phyloP scores from a whole-genome alignment of 805 yeast genomes.

The Candida coleopterorum region DNA sequence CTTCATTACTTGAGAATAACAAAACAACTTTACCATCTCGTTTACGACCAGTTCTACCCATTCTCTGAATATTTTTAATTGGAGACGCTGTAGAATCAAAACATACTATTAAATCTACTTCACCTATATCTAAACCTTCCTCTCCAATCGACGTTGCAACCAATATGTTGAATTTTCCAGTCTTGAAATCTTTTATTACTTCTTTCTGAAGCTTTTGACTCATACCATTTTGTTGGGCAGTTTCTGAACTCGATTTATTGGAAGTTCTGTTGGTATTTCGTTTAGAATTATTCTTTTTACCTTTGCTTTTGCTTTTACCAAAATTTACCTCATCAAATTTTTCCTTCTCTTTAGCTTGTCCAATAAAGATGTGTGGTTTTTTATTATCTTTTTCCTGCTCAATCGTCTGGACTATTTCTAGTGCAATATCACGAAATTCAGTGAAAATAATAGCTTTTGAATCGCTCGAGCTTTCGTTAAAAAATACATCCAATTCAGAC shows the following conservation, averaged over 20 bases:
- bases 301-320: constrained; percentile 18
- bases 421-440: constrained; percentile 84
- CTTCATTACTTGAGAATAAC: constrained; percentile 73
- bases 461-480: constrained; percentile 36
- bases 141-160: constrained; percentile 98
- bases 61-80: constrained; percentile 86
- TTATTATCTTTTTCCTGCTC: constrained; percentile 34
- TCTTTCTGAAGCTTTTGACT: constrained; percentile 83
- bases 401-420: constrained; percentile 70
- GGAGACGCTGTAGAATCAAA: constrained; percentile 93
- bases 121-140: constrained; percentile 97
- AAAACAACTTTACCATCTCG: constrained; percentile 80
- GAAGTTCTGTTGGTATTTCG: constrained; percentile 10
- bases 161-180: constrained; percentile 68
- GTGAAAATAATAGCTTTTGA: constrained; percentile 85
- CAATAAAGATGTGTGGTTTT: constrained; percentile 84
- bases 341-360: constrained; percentile 78
- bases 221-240: constrained; percentile 82
- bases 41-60: constrained; percentile 98
- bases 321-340: constrained; percentile 57
- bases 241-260: constrained; percentile 61
- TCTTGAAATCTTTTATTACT: constrained; percentile 66
- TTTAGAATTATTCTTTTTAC: constrained; percentile 14
- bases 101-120: constrained; percentile 89
- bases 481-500: constrained; percentile 55